Evolutionary conservation across 164 flowering plant species (phyloP), one percentile per base, ranked within the genome.

Genomic region (Annona squamosa): DNA sequence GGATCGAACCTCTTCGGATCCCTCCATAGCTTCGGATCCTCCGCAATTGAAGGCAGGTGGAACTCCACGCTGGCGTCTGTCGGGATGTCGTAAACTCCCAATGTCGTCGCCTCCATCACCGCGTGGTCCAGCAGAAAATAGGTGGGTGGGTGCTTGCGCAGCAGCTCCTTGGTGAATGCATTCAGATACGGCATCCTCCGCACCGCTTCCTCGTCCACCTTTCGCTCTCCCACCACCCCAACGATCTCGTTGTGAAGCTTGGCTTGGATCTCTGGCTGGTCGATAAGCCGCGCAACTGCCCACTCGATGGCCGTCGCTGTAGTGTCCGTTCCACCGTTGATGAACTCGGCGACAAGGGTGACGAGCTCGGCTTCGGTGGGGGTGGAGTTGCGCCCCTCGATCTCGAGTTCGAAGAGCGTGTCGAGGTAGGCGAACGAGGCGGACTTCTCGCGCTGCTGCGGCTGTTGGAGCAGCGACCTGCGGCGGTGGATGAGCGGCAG

Each of bases 271-370:
- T 72, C 46, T 0, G 96, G 96, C 76, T 90, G 84, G 13, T 84
- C 87, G 70, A 95, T 90, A 42, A 95, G 72, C 63, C 88, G 75
- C 2, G 89, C 97, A 0, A 95, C 81, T 48, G 87, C 98, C 99
- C 99, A 95, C 80, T 95, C 99, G 67, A 95, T 69, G 0, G 92
- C 97, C 0, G 99, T 90, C 1, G 80, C 97, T 0, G 99, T 95
- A 1, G 99, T 95, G 88, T 95, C 99, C 0, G 98, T 93, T 5
- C 99, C 99, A 46, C 98, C 99, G 64, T 95, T 95, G 77, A 95
- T 78, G 63, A 95, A 87, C 81, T 95, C 99, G 10, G 98, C 91
- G 81, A 93, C 88, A 37, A 95, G 90, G 0, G 98, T 82, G 4
- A 95, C 99, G 6, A 95, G 79, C 77, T 93, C 94, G 2, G 77